These are phyloP conservation scores for Ophiocordyceps sinensis DNA, from an alignment of 2,329 filamentous ascomycete genomes.

Conservation along the genomic window DNA sequence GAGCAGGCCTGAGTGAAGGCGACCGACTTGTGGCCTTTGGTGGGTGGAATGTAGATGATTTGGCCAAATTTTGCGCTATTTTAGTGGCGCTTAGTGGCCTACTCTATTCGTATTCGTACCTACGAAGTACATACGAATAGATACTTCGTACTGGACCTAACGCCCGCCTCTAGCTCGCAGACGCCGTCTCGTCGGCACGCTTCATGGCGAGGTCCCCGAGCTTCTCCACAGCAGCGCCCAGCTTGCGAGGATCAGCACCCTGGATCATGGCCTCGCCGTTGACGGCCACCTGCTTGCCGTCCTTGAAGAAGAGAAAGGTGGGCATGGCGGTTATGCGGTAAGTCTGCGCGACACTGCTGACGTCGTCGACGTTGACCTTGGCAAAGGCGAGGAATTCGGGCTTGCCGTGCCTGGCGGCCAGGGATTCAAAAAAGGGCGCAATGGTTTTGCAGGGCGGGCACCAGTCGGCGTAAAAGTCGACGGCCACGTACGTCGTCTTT, in stretches of 20 bases:
- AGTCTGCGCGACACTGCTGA: conserved; percentile 58
- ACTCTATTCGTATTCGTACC: no score
- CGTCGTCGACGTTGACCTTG: conserved; percentile 84
- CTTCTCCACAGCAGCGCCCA: conserved; percentile 22
- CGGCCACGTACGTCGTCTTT: conserved; percentile 24
- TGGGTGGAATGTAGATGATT: no score
- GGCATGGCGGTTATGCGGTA: conserved; percentile 84
- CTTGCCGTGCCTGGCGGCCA: conserved; percentile 10
- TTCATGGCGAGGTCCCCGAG: conserved; percentile 20
- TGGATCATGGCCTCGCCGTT: conserved; percentile 17
- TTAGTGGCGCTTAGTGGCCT: no score
- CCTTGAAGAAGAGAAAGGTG: conserved; percentile 79
- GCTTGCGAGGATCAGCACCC: conserved; percentile 16
- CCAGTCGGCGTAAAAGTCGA: conserved; percentile 38
- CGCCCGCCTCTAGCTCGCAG: neutral
- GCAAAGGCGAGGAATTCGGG: conserved; percentile 53
- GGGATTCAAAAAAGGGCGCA: conserved; percentile 24
- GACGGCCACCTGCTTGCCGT: conserved; percentile 32
- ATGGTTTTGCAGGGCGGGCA: conserved; percentile 35
- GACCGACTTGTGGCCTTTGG: no score
- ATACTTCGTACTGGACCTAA: no score
- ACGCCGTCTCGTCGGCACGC: conserved; percentile 9
- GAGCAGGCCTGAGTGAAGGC: no score
- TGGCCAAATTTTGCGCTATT: no score
- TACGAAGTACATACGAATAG: no score